phyloP scores from a whole-genome alignment of 176 grass and related monocot species.

The Elaeis guineensis region DNA sequence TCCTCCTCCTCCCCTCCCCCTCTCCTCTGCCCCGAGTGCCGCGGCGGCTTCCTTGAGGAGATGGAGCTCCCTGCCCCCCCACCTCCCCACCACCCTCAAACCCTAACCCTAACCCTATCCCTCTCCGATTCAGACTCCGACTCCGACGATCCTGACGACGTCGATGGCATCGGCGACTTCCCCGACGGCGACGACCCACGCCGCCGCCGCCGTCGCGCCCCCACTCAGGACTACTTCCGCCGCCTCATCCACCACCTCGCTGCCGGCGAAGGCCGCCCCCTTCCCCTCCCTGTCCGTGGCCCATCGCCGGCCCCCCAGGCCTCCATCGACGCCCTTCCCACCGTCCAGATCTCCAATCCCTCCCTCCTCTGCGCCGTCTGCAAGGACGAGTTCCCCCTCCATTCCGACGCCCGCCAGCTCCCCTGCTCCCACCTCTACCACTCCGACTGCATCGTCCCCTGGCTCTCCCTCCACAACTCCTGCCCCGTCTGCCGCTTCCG shows the following conservation, averaged over 20 bases:
- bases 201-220: slow-evolving; percentile 14
- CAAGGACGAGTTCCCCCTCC: slow-evolving; percentile 58
- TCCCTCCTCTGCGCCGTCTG: slow-evolving; percentile 55
- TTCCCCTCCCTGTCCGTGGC: slow-evolving; percentile 32
- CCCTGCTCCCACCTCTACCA: slow-evolving; percentile 84
- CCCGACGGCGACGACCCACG: neutral
- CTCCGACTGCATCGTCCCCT: slow-evolving; percentile 67
- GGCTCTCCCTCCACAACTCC: slow-evolving; percentile 75
- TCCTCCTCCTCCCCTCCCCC: neutral
- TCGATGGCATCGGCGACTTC: slow-evolving; percentile 8
- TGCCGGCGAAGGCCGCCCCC: too few relatives aligned
- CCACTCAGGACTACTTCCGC: slow-evolving; percentile 16
- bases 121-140: neutral
- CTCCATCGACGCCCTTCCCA: slow-evolving; percentile 64
- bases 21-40: slow-evolving; percentile 56
- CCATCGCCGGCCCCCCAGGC: neutral
- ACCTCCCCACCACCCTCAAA: neutral
- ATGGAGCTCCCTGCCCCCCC: slow-evolving; percentile 8
- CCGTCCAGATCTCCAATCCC: slow-evolving; percentile 42
- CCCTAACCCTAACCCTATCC: too few relatives aligned
- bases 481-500: slow-evolving; percentile 81
- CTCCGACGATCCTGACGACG: slow-evolving; percentile 5
- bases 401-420: slow-evolving; percentile 37
- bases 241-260: slow-evolving; percentile 26
- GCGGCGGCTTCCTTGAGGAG: slow-evolving; percentile 41